These are phyloP conservation scores for Tylopilus felleus DNA, from an alignment of 768 basidiomycete species.

Conservation along the genomic window DNA sequence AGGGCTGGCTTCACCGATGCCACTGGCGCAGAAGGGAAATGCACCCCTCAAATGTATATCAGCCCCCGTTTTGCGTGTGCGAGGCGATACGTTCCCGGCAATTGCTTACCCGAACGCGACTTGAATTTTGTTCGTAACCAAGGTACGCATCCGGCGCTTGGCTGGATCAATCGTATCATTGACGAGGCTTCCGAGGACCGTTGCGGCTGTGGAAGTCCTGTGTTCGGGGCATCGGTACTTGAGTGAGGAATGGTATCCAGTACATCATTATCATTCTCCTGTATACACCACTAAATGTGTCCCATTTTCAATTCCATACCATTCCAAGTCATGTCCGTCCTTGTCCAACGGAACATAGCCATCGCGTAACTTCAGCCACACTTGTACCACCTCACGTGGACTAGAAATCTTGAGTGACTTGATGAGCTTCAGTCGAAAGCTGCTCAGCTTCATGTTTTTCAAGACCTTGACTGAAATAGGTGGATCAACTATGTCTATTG, in stretches of 20 bases:
- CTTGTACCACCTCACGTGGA: constrained; percentile 31
- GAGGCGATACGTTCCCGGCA: constrained; percentile 5
- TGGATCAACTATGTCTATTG: constrained; percentile 18
- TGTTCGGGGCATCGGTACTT: background rate
- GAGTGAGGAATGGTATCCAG: background rate
- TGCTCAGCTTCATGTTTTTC: constrained; percentile 63
- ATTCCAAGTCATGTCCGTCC: constrained; percentile 56
- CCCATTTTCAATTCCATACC: constrained; percentile 68
- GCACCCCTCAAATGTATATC: background rate
- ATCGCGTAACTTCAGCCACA: constrained; percentile 60
- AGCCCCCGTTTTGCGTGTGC: background rate
- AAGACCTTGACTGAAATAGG: constrained; percentile 48
- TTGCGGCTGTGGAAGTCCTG: constrained; percentile 11
- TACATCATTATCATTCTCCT: constrained; percentile 11
- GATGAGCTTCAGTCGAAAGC: constrained; percentile 60
- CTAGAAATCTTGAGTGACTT: constrained; percentile 42
- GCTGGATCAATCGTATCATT: constrained; percentile 1
- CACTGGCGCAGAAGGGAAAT: constrained; percentile 6
- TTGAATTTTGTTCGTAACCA: constrained; percentile 8
- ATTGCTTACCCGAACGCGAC: background rate
- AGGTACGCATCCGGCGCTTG: constrained; percentile 12
- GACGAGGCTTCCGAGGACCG: constrained; percentile 8
- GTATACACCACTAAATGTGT: constrained; percentile 34
- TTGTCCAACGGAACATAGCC: constrained; percentile 47
- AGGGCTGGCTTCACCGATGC: constrained; percentile 14